Conservation (phyloP, 2,329 filamentous ascomycete species). For the Aspergillus sp. region DNA sequence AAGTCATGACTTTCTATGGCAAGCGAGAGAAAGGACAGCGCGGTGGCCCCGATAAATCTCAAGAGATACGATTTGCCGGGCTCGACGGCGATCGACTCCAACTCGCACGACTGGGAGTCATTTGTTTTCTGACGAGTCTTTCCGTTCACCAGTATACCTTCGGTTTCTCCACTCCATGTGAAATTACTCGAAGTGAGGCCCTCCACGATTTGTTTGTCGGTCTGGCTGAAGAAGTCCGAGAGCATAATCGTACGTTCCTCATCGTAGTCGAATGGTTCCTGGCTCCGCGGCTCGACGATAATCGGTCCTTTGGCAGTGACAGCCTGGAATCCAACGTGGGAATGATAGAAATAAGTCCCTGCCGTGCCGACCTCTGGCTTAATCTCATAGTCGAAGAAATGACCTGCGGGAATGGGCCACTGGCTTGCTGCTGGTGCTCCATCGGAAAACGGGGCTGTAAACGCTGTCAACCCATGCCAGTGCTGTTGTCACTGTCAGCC, state of each 20-base stretch:
- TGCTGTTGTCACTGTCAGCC: slow-evolving; percentile 45
- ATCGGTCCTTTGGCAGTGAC: slow-evolving; percentile 57
- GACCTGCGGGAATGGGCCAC: slow-evolving; percentile 62
- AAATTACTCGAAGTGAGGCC: slow-evolving; percentile 53
- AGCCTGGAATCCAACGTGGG: slow-evolving; percentile 64
- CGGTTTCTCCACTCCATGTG: slow-evolving; percentile 59
- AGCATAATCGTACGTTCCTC: slow-evolving; percentile 59
- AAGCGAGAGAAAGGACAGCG: slow-evolving; percentile 54
- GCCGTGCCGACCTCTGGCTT: slow-evolving; percentile 52
- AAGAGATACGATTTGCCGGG: slow-evolving; percentile 62
- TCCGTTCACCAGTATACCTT: slow-evolving; percentile 59
- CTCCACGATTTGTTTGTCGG: slow-evolving; percentile 51
- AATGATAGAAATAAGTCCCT: slow-evolving; percentile 69
- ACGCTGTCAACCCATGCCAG: slow-evolving; percentile 65
- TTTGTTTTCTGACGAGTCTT: slow-evolving; percentile 45
- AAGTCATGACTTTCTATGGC: slow-evolving; percentile 59
- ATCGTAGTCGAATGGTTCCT: slow-evolving; percentile 59
- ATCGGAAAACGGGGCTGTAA: slow-evolving; percentile 63
- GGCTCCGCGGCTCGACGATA: slow-evolving; percentile 54
- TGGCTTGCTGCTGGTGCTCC: slow-evolving; percentile 61
- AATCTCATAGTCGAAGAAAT: slow-evolving; percentile 69
- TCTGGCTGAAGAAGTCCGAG: slow-evolving; percentile 57
- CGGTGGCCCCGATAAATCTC: slow-evolving; percentile 58
- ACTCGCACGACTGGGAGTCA: slow-evolving; percentile 36
- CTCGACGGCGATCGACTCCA: slow-evolving; percentile 57